These are phyloP conservation scores for Globisporangium alternatum DNA, from an alignment of 352 stramenopile genomes.

Conservation along the genomic window DNA sequence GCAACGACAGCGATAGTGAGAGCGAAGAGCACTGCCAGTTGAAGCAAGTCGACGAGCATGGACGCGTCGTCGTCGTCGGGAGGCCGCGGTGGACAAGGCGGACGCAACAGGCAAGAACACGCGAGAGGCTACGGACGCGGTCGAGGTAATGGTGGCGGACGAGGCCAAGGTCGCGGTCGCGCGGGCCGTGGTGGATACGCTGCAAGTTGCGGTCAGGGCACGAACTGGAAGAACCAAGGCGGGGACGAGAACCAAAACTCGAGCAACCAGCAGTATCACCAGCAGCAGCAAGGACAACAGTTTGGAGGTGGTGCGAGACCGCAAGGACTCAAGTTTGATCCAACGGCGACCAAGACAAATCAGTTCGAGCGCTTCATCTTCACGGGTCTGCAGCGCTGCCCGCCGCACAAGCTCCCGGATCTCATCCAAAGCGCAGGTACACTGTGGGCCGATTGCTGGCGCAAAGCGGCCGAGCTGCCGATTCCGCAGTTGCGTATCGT, in stretches of 20 bases:
- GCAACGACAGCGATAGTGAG: not conserved
- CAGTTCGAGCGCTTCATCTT: conserved; percentile 41
- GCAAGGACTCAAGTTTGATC: not conserved
- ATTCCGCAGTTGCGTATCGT: conserved; percentile 35
- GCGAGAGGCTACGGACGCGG: not conserved
- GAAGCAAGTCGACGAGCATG: not conserved
- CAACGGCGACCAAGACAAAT: conserved; percentile 6
- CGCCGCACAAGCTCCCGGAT: conserved; percentile 37
- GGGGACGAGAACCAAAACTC: not conserved
- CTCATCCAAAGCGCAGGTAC: conserved; percentile 30
- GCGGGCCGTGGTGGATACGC: not conserved
- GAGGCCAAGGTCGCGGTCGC: not conserved
- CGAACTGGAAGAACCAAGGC: conserved; percentile 6
- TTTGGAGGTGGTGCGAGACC: not conserved
- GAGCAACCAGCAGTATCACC: conserved; percentile 4
- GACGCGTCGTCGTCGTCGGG: not conserved
- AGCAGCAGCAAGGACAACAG: not conserved
- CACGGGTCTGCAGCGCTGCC: conserved; percentile 33
- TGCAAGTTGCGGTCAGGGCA: not conserved
- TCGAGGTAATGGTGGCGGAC: not conserved
- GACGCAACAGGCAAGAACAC: not conserved
- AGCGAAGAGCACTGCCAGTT: not conserved
- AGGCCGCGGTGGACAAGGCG: not conserved
- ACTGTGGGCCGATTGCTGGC: conserved; percentile 53
- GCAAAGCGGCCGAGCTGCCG: conserved; percentile 29